Evolutionary conservation across 2,329 filamentous ascomycete species (phyloP), one percentile per base, ranked within the genome.

Genomic region (Bimuria novae-zelandiae): DNA sequence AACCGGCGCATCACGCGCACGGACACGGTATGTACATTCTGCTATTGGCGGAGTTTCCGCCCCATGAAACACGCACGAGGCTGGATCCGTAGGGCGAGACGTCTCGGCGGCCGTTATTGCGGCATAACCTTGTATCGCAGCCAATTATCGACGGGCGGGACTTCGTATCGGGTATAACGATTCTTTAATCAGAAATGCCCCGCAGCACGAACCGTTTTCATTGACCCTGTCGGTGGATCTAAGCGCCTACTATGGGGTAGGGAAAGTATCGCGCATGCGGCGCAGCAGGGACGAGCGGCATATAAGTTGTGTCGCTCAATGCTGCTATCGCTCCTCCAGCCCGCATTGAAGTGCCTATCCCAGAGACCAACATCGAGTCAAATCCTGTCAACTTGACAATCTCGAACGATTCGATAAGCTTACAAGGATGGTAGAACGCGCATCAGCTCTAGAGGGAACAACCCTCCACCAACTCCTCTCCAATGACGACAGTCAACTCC

Each of bases 401-500:
- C 25, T 45, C 42, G 42, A 45, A 45, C 42, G 42, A 45, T 33
- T 45, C 25, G 25, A 45, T 21, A 45, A 45, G 29, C 29, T 45
- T 45, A 45, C 42, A 45, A 33, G 29, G 25, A 45, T 45, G 42
- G 42, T 45, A 45, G 42, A 45, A 16, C 42, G 7, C 25, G 42
- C 25, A 45, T 43, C 35, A 49, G 37, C 32, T 41, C 48, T 55
- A n/a, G 53, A 52, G 33, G 54, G 51, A 21, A 55, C 56, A 41
- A 43, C 59, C 19, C 51, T 62, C 11, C 44, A 55, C 35, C 51
- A 59, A 47, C 52, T 63, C 11, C 54, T 57, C 12, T 55, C 55
- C 19, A 47, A 53, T 16, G 56, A 60, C 30, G 51, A 60, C 27
- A 48, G 69, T 83, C 1, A 76, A 72, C 4, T 75, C 69, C 75